phyloP scores from a whole-genome alignment of 2,329 filamentous ascomycete species.

The Colletotrichum viniferum region DNA sequence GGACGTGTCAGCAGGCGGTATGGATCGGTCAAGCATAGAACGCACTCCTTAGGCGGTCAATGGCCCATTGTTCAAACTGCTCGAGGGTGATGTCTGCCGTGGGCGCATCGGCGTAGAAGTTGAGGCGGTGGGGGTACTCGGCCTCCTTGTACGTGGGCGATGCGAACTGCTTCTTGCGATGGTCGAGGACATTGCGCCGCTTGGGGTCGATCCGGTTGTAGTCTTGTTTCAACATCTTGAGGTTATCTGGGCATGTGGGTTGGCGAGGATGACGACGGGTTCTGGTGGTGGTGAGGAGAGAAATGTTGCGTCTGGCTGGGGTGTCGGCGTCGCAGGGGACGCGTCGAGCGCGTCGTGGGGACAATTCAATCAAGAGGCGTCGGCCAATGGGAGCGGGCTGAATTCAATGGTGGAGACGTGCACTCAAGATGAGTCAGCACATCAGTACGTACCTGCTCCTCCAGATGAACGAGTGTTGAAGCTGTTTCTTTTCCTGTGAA shows the following conservation, averaged over 20 bases:
- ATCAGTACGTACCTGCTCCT: not conserved
- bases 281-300: not conserved
- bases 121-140: slow-evolving; percentile 84
- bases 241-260: not conserved
- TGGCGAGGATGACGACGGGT: not conserved
- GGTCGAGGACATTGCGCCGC: slow-evolving; percentile 75
- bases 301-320: not conserved
- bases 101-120: slow-evolving; percentile 87
- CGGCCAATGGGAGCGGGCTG: not conserved
- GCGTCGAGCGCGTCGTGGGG: slow-evolving; percentile 14
- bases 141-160: slow-evolving; percentile 76
- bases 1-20: not conserved
- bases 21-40: not conserved
- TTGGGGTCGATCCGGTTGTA: slow-evolving; percentile 68
- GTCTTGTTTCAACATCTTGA: slow-evolving; percentile 53
- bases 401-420: not conserved
- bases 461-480: not conserved
- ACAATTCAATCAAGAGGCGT: slow-evolving; percentile 2
- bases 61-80: slow-evolving; percentile 98
- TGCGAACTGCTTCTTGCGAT: slow-evolving; percentile 87
- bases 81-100: slow-evolving; percentile 95
- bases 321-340: not conserved
- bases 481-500: not conserved
- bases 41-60: slow-evolving; percentile 82
- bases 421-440: not conserved